A percentile compares a stretch with the other conserved stretches of the same genome.
Conservation (phyloP, 345 rosid genomes). For the Syzygium aromaticum region DNA sequence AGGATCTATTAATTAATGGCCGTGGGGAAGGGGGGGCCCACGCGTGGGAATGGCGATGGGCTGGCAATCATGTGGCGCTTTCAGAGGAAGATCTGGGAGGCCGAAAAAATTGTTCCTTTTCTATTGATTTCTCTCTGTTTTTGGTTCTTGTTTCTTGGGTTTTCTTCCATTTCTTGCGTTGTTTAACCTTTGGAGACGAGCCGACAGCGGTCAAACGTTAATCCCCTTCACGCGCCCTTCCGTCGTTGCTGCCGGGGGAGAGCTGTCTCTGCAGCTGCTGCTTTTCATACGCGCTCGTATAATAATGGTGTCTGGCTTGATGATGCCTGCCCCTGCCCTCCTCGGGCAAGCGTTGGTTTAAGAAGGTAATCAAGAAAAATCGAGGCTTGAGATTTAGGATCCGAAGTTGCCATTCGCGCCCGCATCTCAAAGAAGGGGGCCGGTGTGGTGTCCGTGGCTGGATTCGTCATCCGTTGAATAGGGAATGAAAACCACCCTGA, state of each 20-base stretch:
- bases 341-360: neutral
- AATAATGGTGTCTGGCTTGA: neutral
- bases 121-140: neutral
- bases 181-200: neutral
- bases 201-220: neutral
- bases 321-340: neutral
- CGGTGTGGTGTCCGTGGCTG: neutral
- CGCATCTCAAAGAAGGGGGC: too few relatives aligned
- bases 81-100: slow-evolving; percentile 7
- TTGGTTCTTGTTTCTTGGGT: neutral
- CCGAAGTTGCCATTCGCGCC: too few relatives aligned
- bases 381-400: neutral
- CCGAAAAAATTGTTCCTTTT: neutral
- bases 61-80: slow-evolving; percentile 23
- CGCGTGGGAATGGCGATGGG: neutral
- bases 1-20: neutral
- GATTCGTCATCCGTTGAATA: neutral
- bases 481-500: neutral
- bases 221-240: neutral
- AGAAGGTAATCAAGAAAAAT: neutral
- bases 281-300: neutral
- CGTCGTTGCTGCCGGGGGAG: too few relatives aligned
- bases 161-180: neutral
- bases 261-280: neutral
- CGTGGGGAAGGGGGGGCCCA: slow-evolving; percentile 7